Base-by-base conservation (phyloP, 1,284 basidiomycete species). In the Neonothopanus nambi region DNA sequence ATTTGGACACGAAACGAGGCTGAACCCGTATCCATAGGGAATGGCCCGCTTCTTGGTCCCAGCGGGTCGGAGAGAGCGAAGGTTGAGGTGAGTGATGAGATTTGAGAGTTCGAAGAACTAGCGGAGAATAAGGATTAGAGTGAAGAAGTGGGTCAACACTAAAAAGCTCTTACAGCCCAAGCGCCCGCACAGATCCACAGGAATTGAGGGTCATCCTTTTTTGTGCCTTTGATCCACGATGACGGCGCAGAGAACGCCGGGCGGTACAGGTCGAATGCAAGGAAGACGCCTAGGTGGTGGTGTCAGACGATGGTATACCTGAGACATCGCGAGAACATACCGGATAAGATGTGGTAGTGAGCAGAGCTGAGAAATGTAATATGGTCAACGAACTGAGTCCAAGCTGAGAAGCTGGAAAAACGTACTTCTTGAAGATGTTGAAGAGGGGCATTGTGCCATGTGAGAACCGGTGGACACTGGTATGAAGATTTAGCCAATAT, bases 401-500 rank as follows among this genome's bases (percentile, higher is more conserved):
- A 20, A 17, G 20, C n/a, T 20, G 6, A 20, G 17, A 17, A 20
- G 24, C 1, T 12, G n/a, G n/a, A 9, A 47, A 45, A 71, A n/a
- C 80, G 42, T 54, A 95, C 93, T 99, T 99, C 68, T 90, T 91
- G 77, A 95, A 90, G 42, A 99, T 82, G 67, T 95, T 94, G 57
- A 71, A 70, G 54, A 91, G 72, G 1, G 96, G 97, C 89, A 99
- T 97, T 0, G 96, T 98, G 2, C 85, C 89, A 70, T 95, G 87
- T 30, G 94, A 97, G 79, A 99, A 99, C 17, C 92, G 87, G 69
- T 98, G 95, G 1, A 97, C 84, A 65, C 88, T 91, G 56, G 26
- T 18, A 38, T 28, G 13, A 41, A 30, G 50, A 38, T 5, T 41
- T 37, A 55, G 28, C n/a, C n/a, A n/a, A n/a, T n/a, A 18, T 52